Base-by-base conservation (phyloP, 2,329 filamentous ascomycete species). In the Penicillium thymicola region DNA sequence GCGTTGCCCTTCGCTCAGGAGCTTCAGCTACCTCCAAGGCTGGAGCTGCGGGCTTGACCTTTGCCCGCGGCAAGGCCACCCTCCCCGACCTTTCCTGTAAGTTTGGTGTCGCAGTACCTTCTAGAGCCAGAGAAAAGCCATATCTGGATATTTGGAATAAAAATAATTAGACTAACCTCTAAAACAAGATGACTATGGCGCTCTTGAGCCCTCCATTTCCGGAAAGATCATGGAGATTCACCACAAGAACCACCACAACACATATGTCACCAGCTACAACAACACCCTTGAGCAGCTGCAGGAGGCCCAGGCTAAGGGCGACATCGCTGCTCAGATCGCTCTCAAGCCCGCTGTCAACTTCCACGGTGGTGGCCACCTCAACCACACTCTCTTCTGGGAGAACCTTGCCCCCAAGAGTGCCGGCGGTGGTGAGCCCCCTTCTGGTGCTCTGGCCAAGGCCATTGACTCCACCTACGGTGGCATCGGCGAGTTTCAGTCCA, bases 151-250 rank as follows among this genome's bases (percentile, higher is more conserved):
- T 8, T 21, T 6, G 5, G 1, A 11, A 4, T 21, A n/a, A 34
- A 51, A 5, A 1, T 1, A 3, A 2, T 27, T 27, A 23, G 21
- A 44, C 58, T 65, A 45, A 64, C 44, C 25, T 32, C 16, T 11
- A 36, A 32, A 27, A 16, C 13, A 65, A 96, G 93, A 97, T 75
- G 94, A 97, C 82, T 99, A 97, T 77, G 90, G 89, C 73, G 94
- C 92, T 51, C 91, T 99, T 69, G 94, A 99, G 80, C 85, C 84
- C 65, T 76, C 82, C 72, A 83, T 96, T 79, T 92, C 89, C 47
- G 89, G 89, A 75, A 86, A 94, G 79, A 96, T 96, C 81, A 96
- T 96, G 92, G 90, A 96, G 80, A 85, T 96, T 44, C 92, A 96
- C 82, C 89, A 96, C 85, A 87, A 85, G 79, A 93, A 92, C 78